A percentile compares a stretch with the other conserved stretches of the same genome.
phyloP scores from a whole-genome alignment of 176 grass and related monocot species.

The Neostapfia colusana region DNA sequence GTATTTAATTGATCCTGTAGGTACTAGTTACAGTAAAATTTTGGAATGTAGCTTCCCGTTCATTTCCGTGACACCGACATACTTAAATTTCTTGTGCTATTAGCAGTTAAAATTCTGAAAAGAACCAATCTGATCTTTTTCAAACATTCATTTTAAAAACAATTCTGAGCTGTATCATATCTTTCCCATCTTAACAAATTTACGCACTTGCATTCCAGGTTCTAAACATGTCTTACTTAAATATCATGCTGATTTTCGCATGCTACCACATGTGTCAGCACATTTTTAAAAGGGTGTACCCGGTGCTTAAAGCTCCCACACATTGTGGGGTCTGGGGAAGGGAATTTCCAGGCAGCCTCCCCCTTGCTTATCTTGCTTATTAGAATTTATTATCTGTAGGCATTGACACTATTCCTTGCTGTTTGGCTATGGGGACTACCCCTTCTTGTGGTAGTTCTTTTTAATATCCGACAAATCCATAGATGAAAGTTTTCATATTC shows the following conservation, averaged over 20 bases:
- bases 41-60: conserved; percentile 10
- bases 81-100: background rate
- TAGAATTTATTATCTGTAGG: background rate
- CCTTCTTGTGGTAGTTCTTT: background rate
- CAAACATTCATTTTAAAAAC: too few species aligned
- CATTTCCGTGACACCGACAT: background rate
- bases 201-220: background rate
- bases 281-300: too few species aligned
- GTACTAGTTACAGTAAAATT: conserved; percentile 43
- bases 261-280: too few species aligned
- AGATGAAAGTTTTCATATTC: conserved; percentile 13
- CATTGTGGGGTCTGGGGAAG: too few species aligned
- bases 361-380: too few species aligned
- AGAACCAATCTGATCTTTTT: background rate
- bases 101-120: background rate
- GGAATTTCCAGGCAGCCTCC: too few species aligned
- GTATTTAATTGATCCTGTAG: conserved; percentile 92
- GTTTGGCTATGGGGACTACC: background rate
- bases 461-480: background rate
- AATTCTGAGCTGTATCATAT: too few species aligned
- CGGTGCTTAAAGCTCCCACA: too few species aligned
- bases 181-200: background rate
- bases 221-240: background rate
- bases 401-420: background rate
- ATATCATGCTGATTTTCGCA: background rate